These are phyloP conservation scores for Kuraishia ogatae DNA, from an alignment of 805 yeast genomes.

Conservation along the genomic window DNA sequence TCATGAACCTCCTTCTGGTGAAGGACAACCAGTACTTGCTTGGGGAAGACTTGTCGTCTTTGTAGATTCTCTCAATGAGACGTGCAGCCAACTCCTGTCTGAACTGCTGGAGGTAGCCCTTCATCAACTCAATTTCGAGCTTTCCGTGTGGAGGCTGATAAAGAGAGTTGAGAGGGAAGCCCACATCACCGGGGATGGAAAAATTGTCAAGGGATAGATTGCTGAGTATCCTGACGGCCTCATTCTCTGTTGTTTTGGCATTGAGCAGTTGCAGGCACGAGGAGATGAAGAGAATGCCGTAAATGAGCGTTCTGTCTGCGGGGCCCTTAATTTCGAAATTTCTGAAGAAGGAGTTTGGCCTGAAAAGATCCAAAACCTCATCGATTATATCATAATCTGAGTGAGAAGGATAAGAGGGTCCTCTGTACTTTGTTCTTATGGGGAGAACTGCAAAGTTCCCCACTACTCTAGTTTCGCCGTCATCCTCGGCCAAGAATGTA, in stretches of 20 bases:
- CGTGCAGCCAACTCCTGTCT: constrained; percentile 89
- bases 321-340: constrained; percentile 96
- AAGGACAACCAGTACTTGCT: constrained; percentile 95
- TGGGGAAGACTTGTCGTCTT: constrained; percentile 50
- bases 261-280: constrained; percentile 69
- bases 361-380: constrained; percentile 81
- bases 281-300: constrained; percentile 84
- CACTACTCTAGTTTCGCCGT: constrained; percentile 49
- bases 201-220: constrained; percentile 84
- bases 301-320: constrained; percentile 85
- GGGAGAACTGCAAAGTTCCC: constrained; percentile 85
- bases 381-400: constrained; percentile 85
- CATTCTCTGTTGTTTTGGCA: constrained; percentile 38
- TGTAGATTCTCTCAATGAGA: constrained; percentile 65
- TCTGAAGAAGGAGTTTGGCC: constrained; percentile 94
- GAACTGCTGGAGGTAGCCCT: constrained; percentile 81
- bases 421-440: constrained; percentile 73
- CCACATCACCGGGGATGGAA: constrained; percentile 89
- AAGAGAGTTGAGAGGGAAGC: constrained; percentile 84
- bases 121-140: constrained; percentile 69
- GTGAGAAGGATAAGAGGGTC: constrained; percentile 80
- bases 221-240: constrained; percentile 62
- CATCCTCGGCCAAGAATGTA: constrained; percentile 59
- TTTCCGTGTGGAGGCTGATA: constrained; percentile 67
- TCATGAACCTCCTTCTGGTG: constrained; percentile 93